Evolutionary conservation across 805 yeast species (phyloP).

Genomic region (Yamadazyma olivae): DNA sequence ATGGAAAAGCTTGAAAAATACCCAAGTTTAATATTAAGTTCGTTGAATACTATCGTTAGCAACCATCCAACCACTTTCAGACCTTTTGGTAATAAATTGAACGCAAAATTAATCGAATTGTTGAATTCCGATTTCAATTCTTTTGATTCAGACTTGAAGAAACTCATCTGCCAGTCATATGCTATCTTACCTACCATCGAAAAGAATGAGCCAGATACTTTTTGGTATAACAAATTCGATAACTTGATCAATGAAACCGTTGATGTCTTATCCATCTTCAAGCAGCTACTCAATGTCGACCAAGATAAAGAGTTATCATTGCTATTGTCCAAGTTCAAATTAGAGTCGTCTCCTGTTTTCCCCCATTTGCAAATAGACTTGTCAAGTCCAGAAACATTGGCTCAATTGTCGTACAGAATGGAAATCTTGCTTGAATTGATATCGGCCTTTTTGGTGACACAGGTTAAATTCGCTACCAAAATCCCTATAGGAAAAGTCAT

Average conservation of each 20-base stretch:
- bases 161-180: constrained; percentile 44
- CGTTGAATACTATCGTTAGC: constrained; percentile 39
- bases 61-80: constrained; percentile 77
- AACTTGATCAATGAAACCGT: constrained; percentile 51
- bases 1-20: constrained; percentile 36
- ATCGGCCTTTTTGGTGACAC: constrained; percentile 41
- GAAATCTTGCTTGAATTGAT: constrained; percentile 39
- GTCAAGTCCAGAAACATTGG: constrained; percentile 49
- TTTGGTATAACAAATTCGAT: constrained; percentile 46
- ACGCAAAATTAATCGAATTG: constrained; percentile 39
- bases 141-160: constrained; percentile 27
- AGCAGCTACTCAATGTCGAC: constrained; percentile 53
- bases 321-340: constrained; percentile 35
- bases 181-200: constrained; percentile 59
- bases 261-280: constrained; percentile 54
- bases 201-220: constrained; percentile 45
- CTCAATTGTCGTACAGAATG: constrained; percentile 51
- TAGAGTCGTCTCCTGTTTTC: constrained; percentile 23
- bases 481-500: constrained; percentile 64
- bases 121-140: constrained; percentile 33
- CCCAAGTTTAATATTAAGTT: constrained; percentile 32
- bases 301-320: constrained; percentile 49
- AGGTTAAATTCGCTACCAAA: constrained; percentile 53
- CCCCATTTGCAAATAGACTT: constrained; percentile 57
- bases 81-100: constrained; percentile 68